Base-by-base conservation (phyloP, 768 basidiomycete species). In the Collybia nuda region DNA sequence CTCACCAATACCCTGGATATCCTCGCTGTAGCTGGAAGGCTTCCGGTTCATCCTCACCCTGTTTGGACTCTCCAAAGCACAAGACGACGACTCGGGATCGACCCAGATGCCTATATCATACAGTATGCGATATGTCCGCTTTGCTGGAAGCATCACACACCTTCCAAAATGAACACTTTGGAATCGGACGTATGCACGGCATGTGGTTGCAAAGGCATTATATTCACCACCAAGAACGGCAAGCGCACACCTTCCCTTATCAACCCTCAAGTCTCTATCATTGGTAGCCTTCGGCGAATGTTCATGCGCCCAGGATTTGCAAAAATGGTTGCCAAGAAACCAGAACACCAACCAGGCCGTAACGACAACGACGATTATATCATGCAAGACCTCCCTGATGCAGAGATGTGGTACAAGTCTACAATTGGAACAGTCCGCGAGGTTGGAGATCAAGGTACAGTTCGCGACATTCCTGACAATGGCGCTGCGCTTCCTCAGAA, bases 101-200 rank as follows among this genome's bases (percentile, higher is more conserved):
- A 49, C 21, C 39, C 40, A 12, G 48, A 49, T 42, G 15, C 12
- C 29, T 32, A 41, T 7, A 49, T 49, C 18, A 29, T 35, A 11
- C 48, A 49, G 28, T 49, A 49, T 22, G n/a, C 17, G 11, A 8
- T 40, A 14, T 49, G 48, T 32, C 28, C 48, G 9, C 11, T 26
- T 14, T 49, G 48, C 24, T 49, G 48, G 48, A 49, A 49, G 24
- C 48, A 49, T n/a, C 40, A 40, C 28, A 42, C 39, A 5, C 48
- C 40, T 12, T 15, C 18, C 36, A 18, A 22, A 17, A 21, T 53
- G 29, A 44, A 39, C 1, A 19, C 28, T 22, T 47, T 48, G 14
- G 36, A 23, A 3, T 9, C 18, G 12, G n/a, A 40, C 5, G 19
- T 37, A 12, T 53, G 52, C 17, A 28, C 14, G 2, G 14, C 7